Base-by-base conservation (phyloP, 2,329 filamentous ascomycete species). In the Colletotrichum sp. region DNA sequence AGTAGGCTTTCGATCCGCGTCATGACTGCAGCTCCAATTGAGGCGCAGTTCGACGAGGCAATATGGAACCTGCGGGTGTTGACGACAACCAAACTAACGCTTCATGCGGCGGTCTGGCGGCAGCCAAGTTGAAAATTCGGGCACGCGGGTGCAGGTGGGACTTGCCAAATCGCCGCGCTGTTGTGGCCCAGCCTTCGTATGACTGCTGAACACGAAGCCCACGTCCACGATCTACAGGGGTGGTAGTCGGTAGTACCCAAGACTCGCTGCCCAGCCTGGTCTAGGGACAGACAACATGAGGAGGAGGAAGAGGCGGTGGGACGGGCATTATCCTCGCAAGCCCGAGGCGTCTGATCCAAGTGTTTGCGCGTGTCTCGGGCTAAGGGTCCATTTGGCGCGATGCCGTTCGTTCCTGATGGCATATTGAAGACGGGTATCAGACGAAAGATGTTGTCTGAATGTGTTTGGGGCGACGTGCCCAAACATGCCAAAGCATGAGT, bases 141-240 rank as follows among this genome's bases (percentile, higher is more conserved):
- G 69, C 44, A 55, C 70, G 57, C 71, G 71, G 71, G 66, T 77
- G 61, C 27, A 63, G 52, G 75, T 71, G 72, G 75, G 39, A 52
- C 75, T 71, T 29, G 44, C n/a, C 44, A 52, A 52, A 22, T 52
- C 44, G 62, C 36, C 55, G 71, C 52, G 63, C 22, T 57, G 57
- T 61, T 69, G 64, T 64, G 39, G 63, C 69, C 69, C 69, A 75
- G 72, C 72, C 73, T 69, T 74, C 66, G 75, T 75, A 75, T 71
- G 71, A 75, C 66, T 57, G 62, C 65, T 71, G 75, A 63, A 77
- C 75, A 75, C 66, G 75, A 75, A 77, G 62, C 22, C 32, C 34
- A 22, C 15, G 61, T 44, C 71, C 61, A 65, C 29, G 64, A 32
- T 19, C 61, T 69, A 61, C 74, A 76, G 49, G 70, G 71, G 55